Evolutionary conservation across 805 yeast genomes (phyloP).

Genomic region (Aciculoconidium aculeatum): DNA sequence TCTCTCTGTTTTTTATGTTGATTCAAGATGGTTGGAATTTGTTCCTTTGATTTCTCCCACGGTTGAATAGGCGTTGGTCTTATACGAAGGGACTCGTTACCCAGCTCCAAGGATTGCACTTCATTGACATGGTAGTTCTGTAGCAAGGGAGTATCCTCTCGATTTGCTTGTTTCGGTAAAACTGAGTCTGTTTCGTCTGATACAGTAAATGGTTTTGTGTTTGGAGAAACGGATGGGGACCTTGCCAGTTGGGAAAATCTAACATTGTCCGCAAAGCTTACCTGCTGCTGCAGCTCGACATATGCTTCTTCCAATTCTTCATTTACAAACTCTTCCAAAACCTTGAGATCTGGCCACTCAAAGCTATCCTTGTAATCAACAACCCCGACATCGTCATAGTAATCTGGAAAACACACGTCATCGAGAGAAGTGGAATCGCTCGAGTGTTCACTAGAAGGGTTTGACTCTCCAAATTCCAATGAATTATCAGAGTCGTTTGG

Average conservation of each 20-base stretch:
- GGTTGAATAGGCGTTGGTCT: conserved; percentile 75
- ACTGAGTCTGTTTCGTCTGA: background rate
- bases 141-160: conserved; percentile 26
- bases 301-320: conserved; percentile 49
- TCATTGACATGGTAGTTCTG: conserved; percentile 27
- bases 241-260: too few species aligned
- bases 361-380: conserved; percentile 22
- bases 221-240: too few species aligned
- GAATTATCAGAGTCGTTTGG: conserved; percentile 17
- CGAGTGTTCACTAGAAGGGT: conserved; percentile 57
- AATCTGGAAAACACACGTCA: conserved; percentile 89
- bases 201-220: background rate
- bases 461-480: conserved; percentile 46
- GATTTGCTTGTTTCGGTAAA: background rate
- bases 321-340: conserved; percentile 69
- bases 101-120: conserved; percentile 34
- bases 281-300: conserved; percentile 18
- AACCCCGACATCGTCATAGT: conserved; percentile 33
- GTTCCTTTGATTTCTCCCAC: conserved; percentile 46
- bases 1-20: conserved; percentile 5
- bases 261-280: conserved; percentile 20
- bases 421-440: conserved; percentile 71
- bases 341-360: conserved; percentile 79
- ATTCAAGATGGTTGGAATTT: conserved; percentile 25
- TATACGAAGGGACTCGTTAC: conserved; percentile 39